Evolutionary conservation across 2,329 filamentous ascomycete species (phyloP).

Genomic region (Emergomyces orientalis): DNA sequence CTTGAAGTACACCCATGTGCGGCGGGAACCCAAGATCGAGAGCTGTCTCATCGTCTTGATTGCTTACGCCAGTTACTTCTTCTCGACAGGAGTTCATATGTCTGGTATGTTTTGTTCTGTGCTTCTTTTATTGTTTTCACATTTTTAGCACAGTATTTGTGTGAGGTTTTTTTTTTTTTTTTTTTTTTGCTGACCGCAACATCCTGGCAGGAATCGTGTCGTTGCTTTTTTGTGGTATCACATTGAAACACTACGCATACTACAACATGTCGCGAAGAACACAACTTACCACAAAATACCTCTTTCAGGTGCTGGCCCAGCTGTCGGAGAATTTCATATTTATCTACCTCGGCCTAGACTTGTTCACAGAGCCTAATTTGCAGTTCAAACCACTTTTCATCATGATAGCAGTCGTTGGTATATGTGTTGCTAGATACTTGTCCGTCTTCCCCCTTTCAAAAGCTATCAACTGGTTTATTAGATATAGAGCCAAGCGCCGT

Average conservation of each 20-base stretch:
- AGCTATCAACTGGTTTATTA: constrained; percentile 85
- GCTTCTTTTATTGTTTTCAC: background rate
- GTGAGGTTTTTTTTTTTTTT: background rate
- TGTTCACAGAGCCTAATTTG: constrained; percentile 83
- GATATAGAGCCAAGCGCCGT: constrained; percentile 68
- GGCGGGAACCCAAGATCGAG: constrained; percentile 90
- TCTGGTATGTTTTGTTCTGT: constrained; percentile 57
- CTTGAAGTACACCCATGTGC: constrained; percentile 89
- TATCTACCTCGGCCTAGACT: constrained; percentile 89
- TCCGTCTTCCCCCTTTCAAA: constrained; percentile 89
- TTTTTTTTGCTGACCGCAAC: constrained; percentile 5
- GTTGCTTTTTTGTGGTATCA: constrained; percentile 93
- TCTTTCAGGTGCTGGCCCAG: constrained; percentile 91
- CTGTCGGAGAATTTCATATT: constrained; percentile 99
- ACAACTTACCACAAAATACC: constrained; percentile 93
- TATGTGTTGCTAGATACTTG: constrained; percentile 84
- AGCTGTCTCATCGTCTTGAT: constrained; percentile 90
- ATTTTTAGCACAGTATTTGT: background rate
- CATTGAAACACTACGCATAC: constrained; percentile 96
- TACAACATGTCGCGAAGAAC: constrained; percentile 99
- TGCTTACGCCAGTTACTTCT: constrained; percentile 94
- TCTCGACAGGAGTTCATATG: constrained; percentile 90
- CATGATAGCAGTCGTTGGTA: constrained; percentile 80
- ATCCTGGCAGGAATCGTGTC: constrained; percentile 76
- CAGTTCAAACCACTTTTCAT: constrained; percentile 93